These are phyloP conservation scores for Tetraselmis striata DNA, from an alignment of 139 green algal species.

Conservation along the genomic window DNA sequence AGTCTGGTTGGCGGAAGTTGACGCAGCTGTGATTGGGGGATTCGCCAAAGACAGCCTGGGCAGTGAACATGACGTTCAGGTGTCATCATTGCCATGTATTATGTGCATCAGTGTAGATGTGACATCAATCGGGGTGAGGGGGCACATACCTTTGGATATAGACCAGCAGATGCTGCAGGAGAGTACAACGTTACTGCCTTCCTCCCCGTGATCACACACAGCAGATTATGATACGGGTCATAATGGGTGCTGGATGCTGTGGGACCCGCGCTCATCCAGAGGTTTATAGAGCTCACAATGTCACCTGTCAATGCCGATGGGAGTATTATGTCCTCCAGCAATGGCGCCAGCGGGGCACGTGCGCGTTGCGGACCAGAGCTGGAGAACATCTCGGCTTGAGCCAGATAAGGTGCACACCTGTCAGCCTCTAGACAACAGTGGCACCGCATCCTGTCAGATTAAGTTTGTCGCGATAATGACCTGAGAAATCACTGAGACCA, in stretches of 20 bases:
- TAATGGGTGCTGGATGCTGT: constrained; percentile 60
- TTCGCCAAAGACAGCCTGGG: constrained; percentile 9
- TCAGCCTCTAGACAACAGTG: no score
- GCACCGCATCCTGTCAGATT: no score
- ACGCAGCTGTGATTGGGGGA: constrained; percentile 66
- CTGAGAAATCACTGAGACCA: no score
- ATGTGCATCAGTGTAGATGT: background rate
- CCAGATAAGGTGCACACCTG: no score
- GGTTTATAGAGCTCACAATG: background rate
- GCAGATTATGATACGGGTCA: constrained; percentile 76
- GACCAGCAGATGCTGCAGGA: constrained; percentile 30
- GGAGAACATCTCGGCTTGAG: no score
- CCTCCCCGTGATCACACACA: constrained; percentile 51
- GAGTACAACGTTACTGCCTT: constrained; percentile 58
- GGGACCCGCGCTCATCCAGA: background rate
- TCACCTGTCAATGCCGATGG: no score
- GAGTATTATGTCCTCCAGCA: no score
- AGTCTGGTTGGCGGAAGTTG: constrained; percentile 49
- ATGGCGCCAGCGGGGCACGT: no score
- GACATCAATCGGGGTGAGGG: background rate
- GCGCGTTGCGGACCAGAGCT: no score
- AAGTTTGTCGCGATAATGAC: no score
- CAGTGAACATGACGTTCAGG: background rate
- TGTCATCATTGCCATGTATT: no score
- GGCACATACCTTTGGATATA: constrained; percentile 38